phyloP scores from a whole-genome alignment of 2,329 filamentous ascomycete species.

The Penicillium sp. region DNA sequence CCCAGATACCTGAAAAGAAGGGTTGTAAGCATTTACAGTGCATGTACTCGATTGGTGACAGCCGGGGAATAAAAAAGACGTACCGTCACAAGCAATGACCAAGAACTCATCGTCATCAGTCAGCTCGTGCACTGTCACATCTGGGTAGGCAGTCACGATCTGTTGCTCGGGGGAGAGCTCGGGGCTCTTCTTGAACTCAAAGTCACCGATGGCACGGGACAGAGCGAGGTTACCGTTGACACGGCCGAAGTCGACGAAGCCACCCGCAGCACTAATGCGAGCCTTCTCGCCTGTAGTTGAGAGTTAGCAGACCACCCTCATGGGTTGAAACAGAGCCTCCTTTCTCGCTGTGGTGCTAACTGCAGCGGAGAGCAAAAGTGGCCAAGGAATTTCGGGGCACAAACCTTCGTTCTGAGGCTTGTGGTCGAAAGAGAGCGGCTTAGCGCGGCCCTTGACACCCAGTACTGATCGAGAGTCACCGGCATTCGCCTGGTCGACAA shows the following conservation, averaged over 20 bases:
- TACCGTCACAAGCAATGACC: conserved; percentile 90
- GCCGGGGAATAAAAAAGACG: conserved; percentile 37
- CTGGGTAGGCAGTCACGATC: conserved; percentile 95
- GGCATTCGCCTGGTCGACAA: conserved; percentile 77
- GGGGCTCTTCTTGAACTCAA: conserved; percentile 99
- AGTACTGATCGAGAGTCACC: conserved; percentile 94
- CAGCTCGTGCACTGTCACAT: conserved; percentile 89
- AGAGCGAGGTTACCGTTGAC: conserved; percentile 97
- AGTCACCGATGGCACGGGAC: conserved; percentile 96
- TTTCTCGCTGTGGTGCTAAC: not conserved
- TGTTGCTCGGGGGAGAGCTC: conserved; percentile 97
- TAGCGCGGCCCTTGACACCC: conserved; percentile 94
- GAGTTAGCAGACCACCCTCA: conserved; percentile 19
- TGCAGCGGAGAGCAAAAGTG: not conserved
- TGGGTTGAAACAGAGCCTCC: not conserved
- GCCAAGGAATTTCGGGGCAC: conserved; percentile 12
- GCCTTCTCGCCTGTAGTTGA: conserved; percentile 78
- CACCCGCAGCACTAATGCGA: conserved; percentile 90
- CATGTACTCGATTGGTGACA: not conserved
- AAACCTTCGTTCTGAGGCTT: conserved; percentile 97
- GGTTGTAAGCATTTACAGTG: conserved; percentile 8
- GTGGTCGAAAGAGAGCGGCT: conserved; percentile 98
- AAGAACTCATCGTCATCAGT: conserved; percentile 94
- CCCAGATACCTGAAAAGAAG: conserved; percentile 81
- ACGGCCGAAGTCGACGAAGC: conserved; percentile 96